phyloP scores from a whole-genome alignment of 345 rosid species.

The Microthlaspi erraticum region DNA sequence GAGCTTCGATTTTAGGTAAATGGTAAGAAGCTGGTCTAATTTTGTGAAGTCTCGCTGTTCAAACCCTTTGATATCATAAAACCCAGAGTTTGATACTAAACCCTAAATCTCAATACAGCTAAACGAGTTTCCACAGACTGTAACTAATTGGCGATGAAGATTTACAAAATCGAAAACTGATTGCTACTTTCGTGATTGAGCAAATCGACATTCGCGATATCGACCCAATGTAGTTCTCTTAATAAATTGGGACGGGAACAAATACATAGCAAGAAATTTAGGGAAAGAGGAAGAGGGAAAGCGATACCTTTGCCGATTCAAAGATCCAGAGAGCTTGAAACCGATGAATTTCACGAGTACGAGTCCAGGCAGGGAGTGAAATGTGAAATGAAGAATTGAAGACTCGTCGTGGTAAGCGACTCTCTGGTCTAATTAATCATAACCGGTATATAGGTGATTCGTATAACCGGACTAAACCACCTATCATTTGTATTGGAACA shows the following conservation, averaged over 20 bases:
- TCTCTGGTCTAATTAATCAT: not conserved
- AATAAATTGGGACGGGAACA: not conserved
- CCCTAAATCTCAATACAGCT: slow-evolving; percentile 12
- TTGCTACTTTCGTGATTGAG: not conserved
- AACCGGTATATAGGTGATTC: not conserved
- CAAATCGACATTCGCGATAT: not conserved
- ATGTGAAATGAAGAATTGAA: not conserved
- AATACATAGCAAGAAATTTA: not conserved
- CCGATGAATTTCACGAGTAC: not conserved
- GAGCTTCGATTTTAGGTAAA: not conserved
- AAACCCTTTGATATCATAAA: slow-evolving; percentile 6
- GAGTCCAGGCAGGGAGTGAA: not conserved
- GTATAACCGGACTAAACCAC: slow-evolving; percentile 8
- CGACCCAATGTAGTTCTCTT: not conserved
- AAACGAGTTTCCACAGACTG: not conserved
- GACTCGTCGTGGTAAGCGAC: not conserved
- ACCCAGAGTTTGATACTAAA: not conserved
- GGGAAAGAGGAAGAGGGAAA: not conserved
- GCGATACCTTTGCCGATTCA: slow-evolving; percentile 17
- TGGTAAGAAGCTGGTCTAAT: not conserved
- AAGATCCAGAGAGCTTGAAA: slow-evolving; percentile 16
- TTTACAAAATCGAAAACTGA: not conserved
- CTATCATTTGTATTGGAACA: not conserved
- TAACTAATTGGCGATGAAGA: not conserved
- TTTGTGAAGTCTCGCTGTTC: not conserved